Evolutionary conservation across 345 rosid genomes (phyloP).

Genomic region (Pelargonium nanum): DNA sequence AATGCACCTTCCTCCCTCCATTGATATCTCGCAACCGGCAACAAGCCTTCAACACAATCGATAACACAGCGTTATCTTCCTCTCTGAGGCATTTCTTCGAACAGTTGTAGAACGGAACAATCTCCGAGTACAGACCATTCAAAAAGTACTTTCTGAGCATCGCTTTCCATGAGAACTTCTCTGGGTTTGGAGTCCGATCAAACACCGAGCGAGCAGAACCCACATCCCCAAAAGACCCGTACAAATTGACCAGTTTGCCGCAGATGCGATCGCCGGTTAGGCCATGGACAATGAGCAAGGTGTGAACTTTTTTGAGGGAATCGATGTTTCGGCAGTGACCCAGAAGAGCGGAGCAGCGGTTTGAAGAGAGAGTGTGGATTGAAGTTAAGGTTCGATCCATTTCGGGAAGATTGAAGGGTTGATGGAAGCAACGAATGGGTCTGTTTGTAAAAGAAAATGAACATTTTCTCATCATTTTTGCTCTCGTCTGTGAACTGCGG

Average conservation of each 20-base stretch:
- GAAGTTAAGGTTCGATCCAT: too few species aligned
- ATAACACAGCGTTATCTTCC: constrained; percentile 42
- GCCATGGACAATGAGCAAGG: constrained; percentile 35
- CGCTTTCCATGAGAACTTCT: constrained; percentile 54
- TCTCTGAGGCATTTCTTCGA: constrained; percentile 25
- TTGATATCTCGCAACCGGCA: constrained; percentile 39
- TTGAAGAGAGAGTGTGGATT: constrained; percentile 15
- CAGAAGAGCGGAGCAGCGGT: constrained; percentile 32
- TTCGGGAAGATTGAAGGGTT: too few species aligned
- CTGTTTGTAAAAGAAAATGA: too few species aligned
- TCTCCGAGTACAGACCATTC: constrained; percentile 28
- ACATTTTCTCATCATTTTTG: too few species aligned
- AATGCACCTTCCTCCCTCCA: constrained; percentile 55
- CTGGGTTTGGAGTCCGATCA: constrained; percentile 57
- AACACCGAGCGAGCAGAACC: constrained; percentile 56
- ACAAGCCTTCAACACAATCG: constrained; percentile 62
- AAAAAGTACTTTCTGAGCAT: constrained; percentile 63
- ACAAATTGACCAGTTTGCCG: constrained; percentile 45
- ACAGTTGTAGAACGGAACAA: constrained; percentile 26
- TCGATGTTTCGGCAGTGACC: constrained; percentile 31
- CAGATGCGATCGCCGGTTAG: constrained; percentile 29
- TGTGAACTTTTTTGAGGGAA: constrained; percentile 40
- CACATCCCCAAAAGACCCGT: constrained; percentile 43
- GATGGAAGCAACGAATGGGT: too few species aligned
- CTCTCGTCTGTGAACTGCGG: too few species aligned